phyloP scores from a whole-genome alignment of 108 stramenopile genomes.

The Aurantiochytrium sp. region DNA sequence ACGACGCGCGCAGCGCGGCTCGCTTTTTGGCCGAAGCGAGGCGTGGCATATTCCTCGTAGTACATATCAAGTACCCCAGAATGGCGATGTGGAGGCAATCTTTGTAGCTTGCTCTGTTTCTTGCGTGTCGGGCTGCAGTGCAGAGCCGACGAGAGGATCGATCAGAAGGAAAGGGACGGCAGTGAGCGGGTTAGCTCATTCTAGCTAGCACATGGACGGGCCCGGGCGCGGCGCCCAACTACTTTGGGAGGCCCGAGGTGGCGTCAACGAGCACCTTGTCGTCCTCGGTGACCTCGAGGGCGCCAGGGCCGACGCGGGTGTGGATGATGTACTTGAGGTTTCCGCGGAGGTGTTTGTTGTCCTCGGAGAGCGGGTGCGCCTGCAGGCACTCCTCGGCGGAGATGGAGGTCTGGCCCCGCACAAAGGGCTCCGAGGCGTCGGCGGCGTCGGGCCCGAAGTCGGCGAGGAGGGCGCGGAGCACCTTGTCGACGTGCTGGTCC shows the following conservation, averaged over 20 bases:
- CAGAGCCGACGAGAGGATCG: no score
- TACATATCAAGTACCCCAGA: no score
- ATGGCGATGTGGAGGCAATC: no score
- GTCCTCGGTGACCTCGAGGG: not conserved
- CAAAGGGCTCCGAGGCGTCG: not conserved
- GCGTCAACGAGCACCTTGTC: not conserved
- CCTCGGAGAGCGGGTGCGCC: not conserved
- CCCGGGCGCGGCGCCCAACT: no score
- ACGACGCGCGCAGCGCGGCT: no score
- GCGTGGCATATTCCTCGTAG: no score
- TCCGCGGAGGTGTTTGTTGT: not conserved
- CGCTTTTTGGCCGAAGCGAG: no score
- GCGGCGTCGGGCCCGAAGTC: conserved; percentile 12
- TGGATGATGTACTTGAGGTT: conserved; percentile 30
- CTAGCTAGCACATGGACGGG: no score
- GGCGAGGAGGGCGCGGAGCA: conserved; percentile 35
- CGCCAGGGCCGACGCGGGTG: not conserved
- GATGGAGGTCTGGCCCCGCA: not conserved
- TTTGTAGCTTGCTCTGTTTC: no score
- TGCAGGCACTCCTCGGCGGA: not conserved
- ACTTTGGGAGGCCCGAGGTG: not conserved
- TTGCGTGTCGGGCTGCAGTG: no score
- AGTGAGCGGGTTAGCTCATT: no score
- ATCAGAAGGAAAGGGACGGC: no score
- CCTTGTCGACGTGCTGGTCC: conserved; percentile 37